A percentile compares a stretch with the other conserved stretches of the same genome.
Evolutionary conservation across 345 rosid genomes (phyloP).

Genomic region (Gossypium bickii): DNA sequence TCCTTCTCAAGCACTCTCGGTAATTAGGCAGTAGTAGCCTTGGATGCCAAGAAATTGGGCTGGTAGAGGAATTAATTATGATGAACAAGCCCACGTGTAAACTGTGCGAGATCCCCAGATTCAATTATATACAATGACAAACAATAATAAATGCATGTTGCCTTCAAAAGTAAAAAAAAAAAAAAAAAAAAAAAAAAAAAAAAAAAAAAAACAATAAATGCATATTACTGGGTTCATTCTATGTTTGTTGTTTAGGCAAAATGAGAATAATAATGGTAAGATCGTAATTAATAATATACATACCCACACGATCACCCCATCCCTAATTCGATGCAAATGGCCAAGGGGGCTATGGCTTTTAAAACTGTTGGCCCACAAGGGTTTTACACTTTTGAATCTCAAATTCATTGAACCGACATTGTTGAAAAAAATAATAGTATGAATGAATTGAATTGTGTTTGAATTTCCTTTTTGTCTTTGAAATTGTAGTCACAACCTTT

Average conservation of each 20-base stretch:
- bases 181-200: too few relatives aligned
- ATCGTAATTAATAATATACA: neutral
- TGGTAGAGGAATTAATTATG: neutral
- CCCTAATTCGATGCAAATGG: neutral
- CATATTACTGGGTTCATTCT: neutral
- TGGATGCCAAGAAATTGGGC: neutral
- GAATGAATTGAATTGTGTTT: neutral
- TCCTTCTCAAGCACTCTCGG: neutral
- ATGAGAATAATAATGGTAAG: neutral
- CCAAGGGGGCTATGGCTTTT: neutral
- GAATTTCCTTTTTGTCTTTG: too few relatives aligned
- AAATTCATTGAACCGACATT: too few relatives aligned
- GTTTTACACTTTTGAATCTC: neutral
- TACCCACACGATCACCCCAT: conserved; percentile 10
- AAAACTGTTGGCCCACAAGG: neutral
- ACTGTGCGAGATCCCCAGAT: neutral
- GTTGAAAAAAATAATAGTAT: neutral
- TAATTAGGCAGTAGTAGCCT: neutral
- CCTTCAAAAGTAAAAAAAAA: too few relatives aligned
- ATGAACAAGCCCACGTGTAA: conserved; percentile 12
- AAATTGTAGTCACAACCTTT: neutral
- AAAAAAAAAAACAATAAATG: neutral
- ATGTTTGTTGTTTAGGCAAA: neutral
- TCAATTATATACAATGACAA: neutral
- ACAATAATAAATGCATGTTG: neutral